Conservation (phyloP, 495 filamentous ascomycete genomes). For the Hypoxylon rickii region DNA sequence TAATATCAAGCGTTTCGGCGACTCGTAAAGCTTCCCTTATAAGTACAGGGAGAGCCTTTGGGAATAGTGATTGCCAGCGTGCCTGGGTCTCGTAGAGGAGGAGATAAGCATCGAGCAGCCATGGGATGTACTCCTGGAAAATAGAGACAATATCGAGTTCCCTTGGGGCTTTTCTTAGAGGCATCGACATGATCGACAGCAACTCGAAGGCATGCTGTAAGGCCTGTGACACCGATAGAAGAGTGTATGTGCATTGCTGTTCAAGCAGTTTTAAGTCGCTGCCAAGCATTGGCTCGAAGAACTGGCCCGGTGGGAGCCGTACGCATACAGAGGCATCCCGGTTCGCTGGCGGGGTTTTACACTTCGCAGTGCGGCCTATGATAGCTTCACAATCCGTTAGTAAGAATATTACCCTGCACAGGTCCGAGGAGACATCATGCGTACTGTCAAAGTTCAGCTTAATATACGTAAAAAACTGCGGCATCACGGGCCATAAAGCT, state of each 20-base stretch:
- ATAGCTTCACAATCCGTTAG: slow-evolving; percentile 25
- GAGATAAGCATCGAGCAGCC: slow-evolving; percentile 44
- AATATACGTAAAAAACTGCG: slow-evolving; percentile 49
- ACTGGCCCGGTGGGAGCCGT: slow-evolving; percentile 27
- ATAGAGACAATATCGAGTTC: slow-evolving; percentile 20
- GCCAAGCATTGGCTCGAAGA: slow-evolving; percentile 13
- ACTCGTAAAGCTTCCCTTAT: slow-evolving; percentile 37
- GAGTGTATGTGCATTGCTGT: slow-evolving; percentile 33
- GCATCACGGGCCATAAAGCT: slow-evolving; percentile 52
- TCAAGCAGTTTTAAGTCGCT: slow-evolving; percentile 15
- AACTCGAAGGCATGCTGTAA: slow-evolving; percentile 39
- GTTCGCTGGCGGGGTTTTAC: slow-evolving; percentile 11
- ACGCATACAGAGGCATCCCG: slow-evolving; percentile 25
- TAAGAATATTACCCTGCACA: slow-evolving; percentile 4
- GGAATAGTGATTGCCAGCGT: slow-evolving; percentile 33
- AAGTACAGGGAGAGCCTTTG: slow-evolving; percentile 25
- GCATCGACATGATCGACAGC: slow-evolving; percentile 40
- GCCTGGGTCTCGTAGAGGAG: slow-evolving; percentile 34
- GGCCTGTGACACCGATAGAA: slow-evolving; percentile 30
- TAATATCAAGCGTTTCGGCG: slow-evolving; percentile 12
- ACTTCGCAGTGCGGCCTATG: slow-evolving; percentile 9
- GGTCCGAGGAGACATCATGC: slow-evolving; percentile 16
- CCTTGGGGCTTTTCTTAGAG: slow-evolving; percentile 26
- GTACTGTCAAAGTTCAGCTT: slow-evolving; percentile 46
- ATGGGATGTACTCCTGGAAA: slow-evolving; percentile 39